Evolutionary conservation across 1,139 yeast species (phyloP).

Genomic region (Taiozyma sp.): DNA sequence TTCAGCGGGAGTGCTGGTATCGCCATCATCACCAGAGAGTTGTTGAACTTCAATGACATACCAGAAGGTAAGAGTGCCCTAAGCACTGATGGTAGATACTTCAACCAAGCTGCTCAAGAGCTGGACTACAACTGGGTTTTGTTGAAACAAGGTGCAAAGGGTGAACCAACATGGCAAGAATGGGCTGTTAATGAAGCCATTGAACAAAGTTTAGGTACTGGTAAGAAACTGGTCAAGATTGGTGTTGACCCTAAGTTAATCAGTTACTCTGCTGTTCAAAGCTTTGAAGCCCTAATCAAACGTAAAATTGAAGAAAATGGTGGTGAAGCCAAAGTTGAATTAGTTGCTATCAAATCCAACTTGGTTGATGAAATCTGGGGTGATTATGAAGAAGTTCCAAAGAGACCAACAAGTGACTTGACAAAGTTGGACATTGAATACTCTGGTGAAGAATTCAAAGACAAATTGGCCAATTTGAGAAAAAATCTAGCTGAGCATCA

Average conservation of each 20-base stretch:
- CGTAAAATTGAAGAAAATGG: conserved; percentile 23
- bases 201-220: conserved; percentile 42
- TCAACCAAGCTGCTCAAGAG: conserved; percentile 83
- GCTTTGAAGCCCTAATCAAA: conserved; percentile 31
- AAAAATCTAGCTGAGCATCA: conserved; percentile 31
- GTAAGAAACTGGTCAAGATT: conserved; percentile 29
- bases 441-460: conserved; percentile 42
- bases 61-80: conserved; percentile 58
- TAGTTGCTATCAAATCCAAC: conserved; percentile 63
- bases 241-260: conserved; percentile 66
- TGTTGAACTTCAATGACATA: conserved; percentile 35
- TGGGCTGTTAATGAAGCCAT: conserved; percentile 69
- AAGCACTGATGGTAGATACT: conserved; percentile 94
- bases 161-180: conserved; percentile 80
- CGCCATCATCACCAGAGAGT: conserved; percentile 76
- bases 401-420: conserved; percentile 38
- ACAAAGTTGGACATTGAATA: conserved; percentile 38
- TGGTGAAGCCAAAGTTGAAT: conserved; percentile 40
- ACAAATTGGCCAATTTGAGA: conserved; percentile 32
- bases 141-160: conserved; percentile 72
- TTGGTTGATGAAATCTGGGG: conserved; percentile 77
- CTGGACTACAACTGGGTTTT: conserved; percentile 85
- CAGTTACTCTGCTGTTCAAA: conserved; percentile 38
- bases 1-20: conserved; percentile 96
- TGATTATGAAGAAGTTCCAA: conserved; percentile 43